Evolutionary conservation across 2,329 filamentous ascomycete genomes (phyloP), one percentile per base, ranked within the genome.

Genomic region (Herpotrichia juniperi): DNA sequence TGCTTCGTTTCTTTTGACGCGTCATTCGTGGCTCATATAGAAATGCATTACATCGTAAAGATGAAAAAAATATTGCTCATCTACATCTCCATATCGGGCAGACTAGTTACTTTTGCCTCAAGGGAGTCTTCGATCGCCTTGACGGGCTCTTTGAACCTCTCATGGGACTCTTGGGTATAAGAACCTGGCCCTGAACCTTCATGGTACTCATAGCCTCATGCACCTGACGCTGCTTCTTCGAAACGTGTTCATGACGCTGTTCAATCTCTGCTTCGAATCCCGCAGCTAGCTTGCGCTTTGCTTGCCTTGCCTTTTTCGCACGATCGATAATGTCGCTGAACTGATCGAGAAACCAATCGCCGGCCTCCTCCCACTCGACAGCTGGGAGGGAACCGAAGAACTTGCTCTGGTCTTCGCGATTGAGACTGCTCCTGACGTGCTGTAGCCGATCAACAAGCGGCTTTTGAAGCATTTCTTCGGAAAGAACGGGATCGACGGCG

Each of bases 281-380:
- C 26, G 73, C 70, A 2, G 82, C 82, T 4, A 80, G 74, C 46
- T 77, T 78, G 19, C 85, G 77, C 63, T 84, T 82, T 34, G 80
- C 76, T 53, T 78, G 77, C 34, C 85, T 76, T 24, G 79, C 75
- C 1, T 78, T 71, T 59, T 79, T 84, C 59, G 84, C 79, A 42
- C 78, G 77, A 16, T 71, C 68, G 31, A 86, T 66, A 34, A 85
- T 71, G 4, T 75, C 69, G 42, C 74, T 74, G 60, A 87, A 86
- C 44, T 78, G 76, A 1, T 81, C 78, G 1, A 87, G 74, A 40
- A 87, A 79, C 77, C 84, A 83, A 51, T 85, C 82, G 2, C 85
- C 85, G 19, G 83, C 81, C 40, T 84, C 79, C 68, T 87, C 85
- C 82, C 85, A 87, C 55, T 86, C 78, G 3, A 76, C 68, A 14